A percentile compares a stretch with the other conserved stretches of the same genome.
Evolutionary conservation across 2,329 filamentous ascomycete genomes (phyloP).

Genomic region (Aspergillus cejpii): DNA sequence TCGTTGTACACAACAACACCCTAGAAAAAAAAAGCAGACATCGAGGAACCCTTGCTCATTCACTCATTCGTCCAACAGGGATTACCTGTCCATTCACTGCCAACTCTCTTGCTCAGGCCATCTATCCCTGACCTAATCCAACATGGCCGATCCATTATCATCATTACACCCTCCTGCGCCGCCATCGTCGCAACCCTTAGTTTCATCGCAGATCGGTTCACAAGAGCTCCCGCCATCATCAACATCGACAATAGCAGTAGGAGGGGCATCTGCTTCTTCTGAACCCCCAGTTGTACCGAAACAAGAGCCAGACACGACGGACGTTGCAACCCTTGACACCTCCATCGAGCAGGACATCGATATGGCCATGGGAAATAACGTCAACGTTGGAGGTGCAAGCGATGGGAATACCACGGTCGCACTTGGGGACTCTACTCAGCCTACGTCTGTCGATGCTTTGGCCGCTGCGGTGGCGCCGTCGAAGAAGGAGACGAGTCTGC

Average conservation of each 20-base stretch:
- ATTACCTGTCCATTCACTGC: slow-evolving; percentile 10
- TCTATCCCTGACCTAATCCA: slow-evolving; percentile 14
- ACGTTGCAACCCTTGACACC: slow-evolving; percentile 26
- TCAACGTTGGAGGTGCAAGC: slow-evolving; percentile 14
- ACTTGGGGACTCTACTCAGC: slow-evolving; percentile 17
- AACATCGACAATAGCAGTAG: slow-evolving; percentile 8
- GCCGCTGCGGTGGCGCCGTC: slow-evolving; percentile 52
- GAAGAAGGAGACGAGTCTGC: slow-evolving; percentile 84
- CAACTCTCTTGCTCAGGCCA: slow-evolving; percentile 17
- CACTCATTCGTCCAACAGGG: slow-evolving; percentile 7
- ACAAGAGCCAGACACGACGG: slow-evolving; percentile 22
- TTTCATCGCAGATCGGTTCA: slow-evolving; percentile 20
- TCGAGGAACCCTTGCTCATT: slow-evolving; percentile 1
- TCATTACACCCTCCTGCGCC: slow-evolving; percentile 19
- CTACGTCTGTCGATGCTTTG: slow-evolving; percentile 39
- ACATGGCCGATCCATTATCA: slow-evolving; percentile 33
- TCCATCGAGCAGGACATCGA: slow-evolving; percentile 36
- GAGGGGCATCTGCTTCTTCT: slow-evolving; percentile 12
- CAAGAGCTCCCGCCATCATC: slow-evolving; percentile 19
- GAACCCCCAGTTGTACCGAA: slow-evolving; percentile 17
- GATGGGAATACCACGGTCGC: slow-evolving; percentile 12
- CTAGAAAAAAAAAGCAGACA: neutral
- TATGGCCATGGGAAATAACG: slow-evolving; percentile 24
- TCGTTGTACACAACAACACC: neutral
- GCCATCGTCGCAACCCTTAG: slow-evolving; percentile 17